phyloP scores from a whole-genome alignment of 306 rosid genomes.

The Vigna radiata region DNA sequence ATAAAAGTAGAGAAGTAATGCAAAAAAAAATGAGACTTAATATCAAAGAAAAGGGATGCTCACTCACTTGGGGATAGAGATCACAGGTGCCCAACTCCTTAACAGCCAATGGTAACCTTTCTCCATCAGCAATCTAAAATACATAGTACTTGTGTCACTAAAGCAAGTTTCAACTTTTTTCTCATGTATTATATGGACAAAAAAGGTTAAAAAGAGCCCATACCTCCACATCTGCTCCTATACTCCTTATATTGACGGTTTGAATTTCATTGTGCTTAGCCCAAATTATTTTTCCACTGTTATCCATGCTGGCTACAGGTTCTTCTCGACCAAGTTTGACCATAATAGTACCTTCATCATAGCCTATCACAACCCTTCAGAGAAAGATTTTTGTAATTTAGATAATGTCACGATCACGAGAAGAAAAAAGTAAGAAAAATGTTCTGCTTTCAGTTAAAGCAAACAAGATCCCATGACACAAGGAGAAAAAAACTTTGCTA shows the following conservation, averaged over 20 bases:
- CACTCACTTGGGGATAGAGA: conserved; percentile 94
- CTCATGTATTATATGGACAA: conserved; percentile 12
- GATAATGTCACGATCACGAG: conserved; percentile 16
- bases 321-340: conserved; percentile 99
- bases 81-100: conserved; percentile 99
- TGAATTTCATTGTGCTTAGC: conserved; percentile 99
- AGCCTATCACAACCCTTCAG: conserved; percentile 95
- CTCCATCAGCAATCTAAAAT: conserved; percentile 92
- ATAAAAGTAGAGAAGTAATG: not conserved
- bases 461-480: conserved; percentile 19
- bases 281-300: conserved; percentile 96
- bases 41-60: conserved; percentile 40
- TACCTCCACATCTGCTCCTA: conserved; percentile 94
- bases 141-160: conserved; percentile 41
- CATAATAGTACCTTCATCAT: conserved; percentile 99
- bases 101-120: conserved; percentile 92
- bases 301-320: conserved; percentile 99
- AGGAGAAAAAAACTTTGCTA: conserved; percentile 6
- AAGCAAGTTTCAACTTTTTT: conserved; percentile 29
- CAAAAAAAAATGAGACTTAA: conserved; percentile 31
- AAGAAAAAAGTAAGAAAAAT: conserved; percentile 37
- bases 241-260: conserved; percentile 93
- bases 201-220: conserved; percentile 36
- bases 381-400: conserved; percentile 29
- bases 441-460: conserved; percentile 33